phyloP scores from a whole-genome alignment of 257 asterid genomes.

The Craterostigma plantagineum region DNA sequence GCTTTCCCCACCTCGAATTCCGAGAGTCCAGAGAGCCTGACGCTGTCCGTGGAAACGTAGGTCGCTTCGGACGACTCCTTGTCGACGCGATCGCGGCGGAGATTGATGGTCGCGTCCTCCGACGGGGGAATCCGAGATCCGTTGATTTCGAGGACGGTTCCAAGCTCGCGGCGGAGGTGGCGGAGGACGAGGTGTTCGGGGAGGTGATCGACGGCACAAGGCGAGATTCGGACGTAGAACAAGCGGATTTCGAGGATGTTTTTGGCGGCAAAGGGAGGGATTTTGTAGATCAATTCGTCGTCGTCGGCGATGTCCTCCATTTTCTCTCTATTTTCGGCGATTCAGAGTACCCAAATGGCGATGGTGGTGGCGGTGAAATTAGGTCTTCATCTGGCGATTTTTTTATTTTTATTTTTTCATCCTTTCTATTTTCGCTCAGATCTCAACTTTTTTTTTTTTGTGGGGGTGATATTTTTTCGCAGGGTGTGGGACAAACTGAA shows the following conservation, averaged over 20 bases:
- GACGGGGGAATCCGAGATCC: conserved; percentile 40
- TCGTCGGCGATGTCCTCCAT: conserved; percentile 10
- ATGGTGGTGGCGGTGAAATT: too few relatives aligned
- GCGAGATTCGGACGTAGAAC: conserved; percentile 52
- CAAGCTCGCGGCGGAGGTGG: conserved; percentile 51
- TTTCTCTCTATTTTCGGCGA: conserved; percentile 9
- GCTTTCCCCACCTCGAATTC: conserved; percentile 56
- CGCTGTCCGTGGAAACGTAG: conserved; percentile 50
- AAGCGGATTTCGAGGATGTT: conserved; percentile 41
- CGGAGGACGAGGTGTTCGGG: conserved; percentile 41
- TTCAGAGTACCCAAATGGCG: too few relatives aligned
- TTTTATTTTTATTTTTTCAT: too few relatives aligned
- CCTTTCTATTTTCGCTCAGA: too few relatives aligned
- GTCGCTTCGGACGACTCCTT: conserved; percentile 55
- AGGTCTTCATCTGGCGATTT: too few relatives aligned
- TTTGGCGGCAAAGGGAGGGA: conserved; percentile 40
- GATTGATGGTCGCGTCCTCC: conserved; percentile 28
- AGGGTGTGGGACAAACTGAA: too few relatives aligned
- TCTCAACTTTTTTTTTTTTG: too few relatives aligned
- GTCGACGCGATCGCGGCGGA: conserved; percentile 59
- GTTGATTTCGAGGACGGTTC: conserved; percentile 40
- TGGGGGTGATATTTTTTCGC: too few relatives aligned
- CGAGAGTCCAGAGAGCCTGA: conserved; percentile 37
- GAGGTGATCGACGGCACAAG: conserved; percentile 27
- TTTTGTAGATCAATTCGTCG: conserved; percentile 16